phyloP scores from a whole-genome alignment of 305 asterid species.

The Fraxinus latifolia region DNA sequence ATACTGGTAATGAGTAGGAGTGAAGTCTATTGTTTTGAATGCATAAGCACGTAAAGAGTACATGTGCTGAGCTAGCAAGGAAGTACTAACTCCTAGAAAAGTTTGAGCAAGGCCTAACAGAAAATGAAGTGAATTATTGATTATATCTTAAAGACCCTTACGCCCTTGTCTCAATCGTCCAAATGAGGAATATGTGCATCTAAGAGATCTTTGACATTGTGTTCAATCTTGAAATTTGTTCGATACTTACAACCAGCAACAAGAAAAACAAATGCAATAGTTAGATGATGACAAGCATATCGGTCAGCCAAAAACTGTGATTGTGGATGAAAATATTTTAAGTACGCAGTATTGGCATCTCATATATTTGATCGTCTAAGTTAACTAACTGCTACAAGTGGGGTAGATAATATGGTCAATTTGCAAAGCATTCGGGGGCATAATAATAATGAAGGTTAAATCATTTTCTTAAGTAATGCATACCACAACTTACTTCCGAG shows the following conservation, averaged over 20 bases:
- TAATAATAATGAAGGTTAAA: background rate
- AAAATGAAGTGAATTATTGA: slow-evolving; percentile 19
- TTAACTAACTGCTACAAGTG: background rate
- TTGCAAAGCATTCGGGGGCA: background rate
- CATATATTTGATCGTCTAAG: background rate
- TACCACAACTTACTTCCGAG: background rate
- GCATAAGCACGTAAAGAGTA: background rate
- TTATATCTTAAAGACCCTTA: background rate
- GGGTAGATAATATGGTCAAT: background rate
- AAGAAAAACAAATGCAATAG: background rate
- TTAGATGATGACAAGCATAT: background rate
- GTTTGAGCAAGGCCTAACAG: slow-evolving; percentile 13
- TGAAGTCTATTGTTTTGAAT: background rate
- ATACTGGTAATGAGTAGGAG: background rate
- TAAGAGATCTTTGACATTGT: background rate
- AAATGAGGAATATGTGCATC: background rate
- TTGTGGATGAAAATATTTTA: background rate
- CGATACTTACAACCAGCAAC: background rate
- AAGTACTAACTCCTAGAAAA: slow-evolving; percentile 7
- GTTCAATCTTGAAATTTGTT: background rate
- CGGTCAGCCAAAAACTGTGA: background rate
- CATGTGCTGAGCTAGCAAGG: slow-evolving; percentile 10
- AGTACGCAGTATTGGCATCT: background rate
- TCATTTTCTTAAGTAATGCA: background rate
- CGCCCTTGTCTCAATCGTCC: background rate